Conservation (phyloP, 805 yeast species). For the Wickerhamomyces rabaulensis region DNA sequence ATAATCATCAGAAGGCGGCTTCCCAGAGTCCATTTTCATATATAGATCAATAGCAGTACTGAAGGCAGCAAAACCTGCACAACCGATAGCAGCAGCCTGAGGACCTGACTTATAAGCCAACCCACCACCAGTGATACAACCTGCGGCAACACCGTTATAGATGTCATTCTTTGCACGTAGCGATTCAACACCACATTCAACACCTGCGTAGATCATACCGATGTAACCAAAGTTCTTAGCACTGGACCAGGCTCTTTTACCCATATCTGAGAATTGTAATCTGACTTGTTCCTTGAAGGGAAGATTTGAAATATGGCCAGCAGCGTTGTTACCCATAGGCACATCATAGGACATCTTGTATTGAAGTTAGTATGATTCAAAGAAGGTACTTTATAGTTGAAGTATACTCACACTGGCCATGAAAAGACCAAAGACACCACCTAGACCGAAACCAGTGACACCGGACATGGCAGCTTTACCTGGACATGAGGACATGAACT, state of each 20-base stretch:
- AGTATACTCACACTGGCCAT: constrained; percentile 56
- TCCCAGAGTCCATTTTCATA: constrained; percentile 74
- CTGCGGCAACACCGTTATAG: constrained; percentile 88
- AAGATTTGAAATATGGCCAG: constrained; percentile 64
- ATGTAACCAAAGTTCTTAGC: constrained; percentile 94
- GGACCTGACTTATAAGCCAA: constrained; percentile 92
- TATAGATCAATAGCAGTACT: constrained; percentile 85
- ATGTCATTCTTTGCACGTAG: constrained; percentile 86
- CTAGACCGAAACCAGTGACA: constrained; percentile 88
- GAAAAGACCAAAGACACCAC: constrained; percentile 88
- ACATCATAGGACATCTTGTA: constrained; percentile 73
- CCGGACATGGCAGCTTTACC: constrained; percentile 92
- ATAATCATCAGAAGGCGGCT: constrained; percentile 86
- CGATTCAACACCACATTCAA: constrained; percentile 85
- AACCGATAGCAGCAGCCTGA: constrained; percentile 83
- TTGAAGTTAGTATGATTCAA: neutral
- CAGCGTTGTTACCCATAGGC: constrained; percentile 52
- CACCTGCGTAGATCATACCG: constrained; percentile 88
- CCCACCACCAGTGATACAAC: constrained; percentile 96
- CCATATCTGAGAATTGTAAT: constrained; percentile 89
- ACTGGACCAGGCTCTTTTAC: constrained; percentile 74
- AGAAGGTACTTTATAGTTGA: too few relatives aligned
- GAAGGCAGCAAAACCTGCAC: constrained; percentile 97
- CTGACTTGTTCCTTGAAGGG: constrained; percentile 93
- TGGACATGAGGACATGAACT: constrained; percentile 87